A percentile compares a stretch with the other conserved stretches of the same genome.
Evolutionary conservation across 768 basidiomycete genomes (phyloP).

Genomic region (Dacryopinax primogenitus): DNA sequence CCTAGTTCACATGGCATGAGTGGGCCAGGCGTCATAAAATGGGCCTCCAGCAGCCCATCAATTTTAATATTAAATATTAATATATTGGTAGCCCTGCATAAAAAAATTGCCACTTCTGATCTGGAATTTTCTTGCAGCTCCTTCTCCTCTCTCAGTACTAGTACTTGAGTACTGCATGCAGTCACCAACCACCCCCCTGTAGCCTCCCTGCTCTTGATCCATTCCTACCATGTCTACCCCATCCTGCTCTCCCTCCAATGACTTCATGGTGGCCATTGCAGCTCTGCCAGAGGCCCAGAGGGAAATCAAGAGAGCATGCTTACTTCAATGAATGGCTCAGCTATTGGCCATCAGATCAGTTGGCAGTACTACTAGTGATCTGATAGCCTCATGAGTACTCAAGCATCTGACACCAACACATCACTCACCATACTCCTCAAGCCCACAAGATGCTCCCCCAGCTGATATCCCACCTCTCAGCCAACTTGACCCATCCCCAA

Average conservation of each 20-base stretch:
- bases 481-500: neutral
- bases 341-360: neutral
- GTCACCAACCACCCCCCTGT: too few species aligned
- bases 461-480: neutral
- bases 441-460: too few species aligned
- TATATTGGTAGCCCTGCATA: too few species aligned
- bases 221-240: neutral
- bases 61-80: too few species aligned
- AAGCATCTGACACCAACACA: neutral
- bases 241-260: neutral
- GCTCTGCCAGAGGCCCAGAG: neutral
- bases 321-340: neutral
- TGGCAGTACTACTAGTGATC: too few species aligned
- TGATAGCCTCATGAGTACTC: neutral
- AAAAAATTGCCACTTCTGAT: too few species aligned
- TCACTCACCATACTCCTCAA: neutral
- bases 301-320: neutral
- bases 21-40: too few species aligned
- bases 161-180: too few species aligned
- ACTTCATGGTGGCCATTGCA: neutral
- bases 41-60: too few species aligned
- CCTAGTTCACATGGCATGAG: neutral
- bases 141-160: too few species aligned
- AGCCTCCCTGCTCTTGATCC: neutral
- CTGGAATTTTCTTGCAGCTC: too few species aligned